A percentile compares a stretch with the other conserved stretches of the same genome.
phyloP scores from a whole-genome alignment of 768 basidiomycete species.

The Termitomyces sp. region DNA sequence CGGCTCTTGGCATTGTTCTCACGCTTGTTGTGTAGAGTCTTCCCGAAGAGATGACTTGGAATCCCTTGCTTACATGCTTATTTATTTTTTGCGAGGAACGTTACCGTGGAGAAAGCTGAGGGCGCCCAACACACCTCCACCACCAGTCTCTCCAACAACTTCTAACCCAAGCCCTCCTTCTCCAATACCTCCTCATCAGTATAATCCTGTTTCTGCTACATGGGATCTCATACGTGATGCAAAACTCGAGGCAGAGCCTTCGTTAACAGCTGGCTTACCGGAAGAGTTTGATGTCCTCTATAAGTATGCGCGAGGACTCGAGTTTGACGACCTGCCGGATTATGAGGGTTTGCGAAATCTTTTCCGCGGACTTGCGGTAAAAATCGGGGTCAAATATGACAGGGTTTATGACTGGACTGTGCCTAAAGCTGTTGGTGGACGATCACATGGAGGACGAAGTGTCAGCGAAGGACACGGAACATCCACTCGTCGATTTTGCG shows the following conservation, averaged over 20 bases:
- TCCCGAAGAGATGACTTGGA: conserved; percentile 78
- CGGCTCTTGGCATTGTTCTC: neutral
- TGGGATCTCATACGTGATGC: conserved; percentile 76
- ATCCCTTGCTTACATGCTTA: conserved; percentile 76
- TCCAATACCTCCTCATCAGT: conserved; percentile 19
- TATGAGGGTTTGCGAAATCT: conserved; percentile 77
- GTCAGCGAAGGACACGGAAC: conserved; percentile 11
- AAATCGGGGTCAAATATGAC: conserved; percentile 51
- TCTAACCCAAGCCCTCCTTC: conserved; percentile 11
- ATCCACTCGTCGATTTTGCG: conserved; percentile 27
- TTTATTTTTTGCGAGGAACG: conserved; percentile 74
- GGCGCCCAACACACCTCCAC: conserved; percentile 32
- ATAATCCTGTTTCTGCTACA: conserved; percentile 57
- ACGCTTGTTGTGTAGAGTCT: conserved; percentile 40
- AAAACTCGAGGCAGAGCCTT: conserved; percentile 59
- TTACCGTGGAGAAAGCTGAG: conserved; percentile 75
- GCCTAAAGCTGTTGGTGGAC: conserved; percentile 12
- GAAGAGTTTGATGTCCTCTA: conserved; percentile 79
- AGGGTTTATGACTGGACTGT: conserved; percentile 41
- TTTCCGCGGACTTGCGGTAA: conserved; percentile 54
- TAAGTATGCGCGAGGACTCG: conserved; percentile 74
- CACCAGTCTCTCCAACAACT: conserved; percentile 21
- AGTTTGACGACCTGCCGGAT: conserved; percentile 86
- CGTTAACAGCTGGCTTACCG: conserved; percentile 71
- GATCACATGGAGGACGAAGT: conserved; percentile 16